Percentiles rank a stretch among this genome's conserved stretches.
Evolutionary conservation across 257 asterid species (phyloP).

Genomic region (Fraxinus excelsior): DNA sequence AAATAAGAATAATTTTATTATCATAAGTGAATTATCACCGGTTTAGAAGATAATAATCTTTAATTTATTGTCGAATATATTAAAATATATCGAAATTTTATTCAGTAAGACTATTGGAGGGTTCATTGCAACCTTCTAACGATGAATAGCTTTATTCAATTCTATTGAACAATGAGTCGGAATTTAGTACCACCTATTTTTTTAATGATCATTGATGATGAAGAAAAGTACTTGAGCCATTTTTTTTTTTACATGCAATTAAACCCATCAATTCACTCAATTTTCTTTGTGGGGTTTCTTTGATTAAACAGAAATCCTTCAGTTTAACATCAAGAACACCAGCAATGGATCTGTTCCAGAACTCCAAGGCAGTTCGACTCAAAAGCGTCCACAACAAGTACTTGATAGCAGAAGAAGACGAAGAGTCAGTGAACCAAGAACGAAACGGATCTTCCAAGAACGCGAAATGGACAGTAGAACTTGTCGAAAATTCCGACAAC

Average conservation of each 20-base stretch:
- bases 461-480: constrained; percentile 69
- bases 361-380: constrained; percentile 68
- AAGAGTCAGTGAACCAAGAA: constrained; percentile 61
- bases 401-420: constrained; percentile 69
- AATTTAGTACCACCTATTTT: no score
- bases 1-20: no score
- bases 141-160: no score
- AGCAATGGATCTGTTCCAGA: constrained; percentile 67
- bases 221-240: no score
- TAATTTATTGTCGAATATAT: no score
- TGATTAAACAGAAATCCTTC: constrained; percentile 16
- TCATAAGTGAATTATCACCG: no score
- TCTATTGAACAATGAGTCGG: no score
- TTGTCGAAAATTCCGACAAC: constrained; percentile 40
- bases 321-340: constrained; percentile 30
- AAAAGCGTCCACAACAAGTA: constrained; percentile 59
- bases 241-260: neutral
- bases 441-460: constrained; percentile 51
- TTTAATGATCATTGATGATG: no score
- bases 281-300: neutral
- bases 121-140: no score
- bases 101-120: no score
- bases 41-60: no score
- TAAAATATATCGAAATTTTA: no score
- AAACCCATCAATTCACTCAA: neutral